phyloP scores from a whole-genome alignment of 2,329 filamentous ascomycete species.

The Xylariaceae sp. region DNA sequence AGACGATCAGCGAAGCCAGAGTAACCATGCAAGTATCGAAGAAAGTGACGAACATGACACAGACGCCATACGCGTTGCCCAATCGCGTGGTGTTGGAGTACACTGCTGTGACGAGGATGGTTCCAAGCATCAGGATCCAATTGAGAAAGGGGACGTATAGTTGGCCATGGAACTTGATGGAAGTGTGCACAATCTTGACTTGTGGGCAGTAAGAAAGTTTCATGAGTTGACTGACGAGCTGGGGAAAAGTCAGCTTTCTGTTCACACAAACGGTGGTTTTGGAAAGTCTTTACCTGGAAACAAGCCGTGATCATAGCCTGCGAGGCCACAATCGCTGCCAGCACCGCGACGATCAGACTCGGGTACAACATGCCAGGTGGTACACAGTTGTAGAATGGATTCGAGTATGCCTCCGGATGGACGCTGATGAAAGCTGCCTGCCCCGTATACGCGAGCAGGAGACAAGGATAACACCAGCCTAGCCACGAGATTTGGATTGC shows the following conservation, averaged over 20 bases:
- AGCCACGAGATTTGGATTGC: slow-evolving; percentile 74
- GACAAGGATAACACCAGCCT: slow-evolving; percentile 62
- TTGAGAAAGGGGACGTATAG: slow-evolving; percentile 73
- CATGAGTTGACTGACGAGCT: slow-evolving; percentile 49
- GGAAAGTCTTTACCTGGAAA: slow-evolving; percentile 45
- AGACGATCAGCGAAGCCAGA: slow-evolving; percentile 67
- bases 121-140: slow-evolving; percentile 72
- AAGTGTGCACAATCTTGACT: slow-evolving; percentile 69
- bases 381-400: slow-evolving; percentile 70
- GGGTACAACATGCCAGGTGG: slow-evolving; percentile 66
- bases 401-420: slow-evolving; percentile 55
- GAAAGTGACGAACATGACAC: slow-evolving; percentile 76
- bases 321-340: slow-evolving; percentile 70
- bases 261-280: too few species aligned
- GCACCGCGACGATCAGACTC: slow-evolving; percentile 62
- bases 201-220: slow-evolving; percentile 69
- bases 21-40: slow-evolving; percentile 73
- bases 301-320: slow-evolving; percentile 75
- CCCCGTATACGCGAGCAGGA: slow-evolving; percentile 62
- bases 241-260: background rate
- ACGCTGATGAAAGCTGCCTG: slow-evolving; percentile 69
- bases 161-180: slow-evolving; percentile 66
- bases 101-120: slow-evolving; percentile 67
- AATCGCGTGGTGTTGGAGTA: slow-evolving; percentile 63
- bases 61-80: slow-evolving; percentile 73